A percentile compares a stretch with the other conserved stretches of the same genome.
phyloP scores from a whole-genome alignment of 1,139 yeast genomes.

The Arxiozyma heterogenica region DNA sequence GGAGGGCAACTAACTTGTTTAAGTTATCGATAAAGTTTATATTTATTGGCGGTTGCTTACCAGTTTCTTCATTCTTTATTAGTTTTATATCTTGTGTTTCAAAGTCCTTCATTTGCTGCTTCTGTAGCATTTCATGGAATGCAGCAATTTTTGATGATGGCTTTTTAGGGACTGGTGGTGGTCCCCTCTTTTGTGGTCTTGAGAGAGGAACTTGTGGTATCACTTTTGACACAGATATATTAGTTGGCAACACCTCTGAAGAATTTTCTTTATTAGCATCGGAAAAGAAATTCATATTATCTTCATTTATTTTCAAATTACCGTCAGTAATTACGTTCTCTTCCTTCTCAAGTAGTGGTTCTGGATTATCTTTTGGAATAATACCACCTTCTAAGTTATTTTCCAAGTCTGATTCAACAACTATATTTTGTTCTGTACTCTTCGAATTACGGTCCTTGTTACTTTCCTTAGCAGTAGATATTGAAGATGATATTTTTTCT shows the following conservation, averaged over 20 bases:
- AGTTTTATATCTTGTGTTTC: not conserved
- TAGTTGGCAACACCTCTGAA: not conserved
- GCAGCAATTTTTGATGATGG: constrained; percentile 73
- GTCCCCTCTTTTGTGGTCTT: constrained; percentile 25
- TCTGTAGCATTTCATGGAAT: constrained; percentile 60
- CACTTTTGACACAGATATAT: not conserved
- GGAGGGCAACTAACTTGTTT: constrained; percentile 54
- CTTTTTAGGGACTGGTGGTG: constrained; percentile 68
- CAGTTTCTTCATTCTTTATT: constrained; percentile 4
- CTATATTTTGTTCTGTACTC: not conserved
- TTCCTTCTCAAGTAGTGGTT: not conserved
- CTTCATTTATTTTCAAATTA: not conserved
- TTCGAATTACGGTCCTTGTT: not conserved
- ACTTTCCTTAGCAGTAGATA: not conserved
- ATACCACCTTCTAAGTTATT: not conserved
- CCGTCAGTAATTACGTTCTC: not conserved
- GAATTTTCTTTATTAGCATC: not conserved
- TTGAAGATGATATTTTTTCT: not conserved
- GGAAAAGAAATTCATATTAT: not conserved
- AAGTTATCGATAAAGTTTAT: constrained; percentile 43
- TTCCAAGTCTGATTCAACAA: no score
- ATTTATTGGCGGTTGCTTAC: constrained; percentile 21
- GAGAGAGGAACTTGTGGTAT: constrained; percentile 7
- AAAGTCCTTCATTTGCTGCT: constrained; percentile 30
- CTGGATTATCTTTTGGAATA: not conserved